A percentile compares a stretch with the other conserved stretches of the same genome.
Evolutionary conservation across 106 monocot species (phyloP).

Genomic region (Dendrobium huoshanense): DNA sequence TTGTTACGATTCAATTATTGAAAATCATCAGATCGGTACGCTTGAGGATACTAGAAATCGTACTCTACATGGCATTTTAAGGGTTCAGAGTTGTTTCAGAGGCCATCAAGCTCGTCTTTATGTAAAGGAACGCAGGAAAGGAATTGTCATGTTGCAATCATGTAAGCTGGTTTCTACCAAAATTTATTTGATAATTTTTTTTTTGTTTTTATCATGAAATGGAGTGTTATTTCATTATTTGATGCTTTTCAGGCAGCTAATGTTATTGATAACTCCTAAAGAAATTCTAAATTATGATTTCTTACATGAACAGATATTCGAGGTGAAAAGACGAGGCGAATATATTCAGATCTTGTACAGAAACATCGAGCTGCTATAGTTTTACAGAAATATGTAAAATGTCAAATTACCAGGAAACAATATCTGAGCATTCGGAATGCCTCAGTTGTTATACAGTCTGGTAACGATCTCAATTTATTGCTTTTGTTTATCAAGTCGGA

Average conservation of each 20-base stretch:
- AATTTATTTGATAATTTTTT: not conserved
- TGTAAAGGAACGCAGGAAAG: constrained; percentile 46
- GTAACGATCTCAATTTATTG: constrained; percentile 30
- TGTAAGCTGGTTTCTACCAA: constrained; percentile 39
- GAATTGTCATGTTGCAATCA: constrained; percentile 75
- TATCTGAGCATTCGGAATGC: constrained; percentile 48
- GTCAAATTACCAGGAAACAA: constrained; percentile 39
- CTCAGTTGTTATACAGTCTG: constrained; percentile 73
- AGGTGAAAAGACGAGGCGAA: constrained; percentile 50
- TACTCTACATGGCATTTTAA: constrained; percentile 90
- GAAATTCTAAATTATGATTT: not conserved
- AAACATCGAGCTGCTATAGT: constrained; percentile 56
- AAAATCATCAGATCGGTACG: constrained; percentile 46
- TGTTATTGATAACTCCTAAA: not conserved
- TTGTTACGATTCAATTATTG: not conserved
- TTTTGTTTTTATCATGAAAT: not conserved
- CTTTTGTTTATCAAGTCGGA: not conserved
- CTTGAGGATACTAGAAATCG: constrained; percentile 98
- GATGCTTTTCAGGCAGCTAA: not conserved
- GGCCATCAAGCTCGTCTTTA: constrained; percentile 77
- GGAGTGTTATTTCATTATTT: not conserved
- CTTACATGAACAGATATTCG: constrained; percentile 47
- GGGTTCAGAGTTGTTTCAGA: constrained; percentile 93
- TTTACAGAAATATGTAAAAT: constrained; percentile 60
- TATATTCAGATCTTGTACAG: constrained; percentile 34